Base-by-base conservation (phyloP, 208 protist species). In the Wallacemonas collosoma region DNA sequence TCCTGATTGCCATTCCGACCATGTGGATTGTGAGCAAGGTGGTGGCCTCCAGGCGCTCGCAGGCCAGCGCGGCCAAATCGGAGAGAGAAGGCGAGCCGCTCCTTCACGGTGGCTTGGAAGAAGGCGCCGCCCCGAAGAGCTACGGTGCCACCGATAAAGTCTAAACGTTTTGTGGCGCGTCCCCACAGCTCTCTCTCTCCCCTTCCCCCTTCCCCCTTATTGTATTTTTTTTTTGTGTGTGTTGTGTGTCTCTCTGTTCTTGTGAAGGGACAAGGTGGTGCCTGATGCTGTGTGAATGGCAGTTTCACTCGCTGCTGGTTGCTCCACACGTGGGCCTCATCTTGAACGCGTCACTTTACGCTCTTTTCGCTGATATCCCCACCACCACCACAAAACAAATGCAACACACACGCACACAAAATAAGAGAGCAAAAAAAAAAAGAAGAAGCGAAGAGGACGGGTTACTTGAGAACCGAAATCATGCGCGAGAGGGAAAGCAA, bases 1-100 rank as follows among this genome's bases (percentile, higher is more conserved):
- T 83, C n/a, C 77, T 86, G 17, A 45, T 88, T 14, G 15, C 76
- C 2, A 68, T 83, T 9, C 71, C 74, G 43, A 36, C 73, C 8
- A 48, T 84, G 41, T 43, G 86, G 14, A 17, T 87, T 41, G 43
- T 65, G 7, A 4, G 60, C 60, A 65, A 65, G 60, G 7, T 6
- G 14, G n/a, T 15, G 2, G 41, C 43, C 53, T 38, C 11, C 0
- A 44, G 50, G 40, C 38, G 41, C 40, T 6, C 60, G 5, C 9
- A 38, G 14, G 60, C 60, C 41, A 38, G 43, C 26, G 40, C 60
- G 7, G 4, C n/a, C 11, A 65, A 44, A 15, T 11, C 15, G 6
- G n/a, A 15, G 41, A 65, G 39, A 41, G 60, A 65, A 35, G 14
- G n/a, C n/a, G 60, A 45, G 60, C 60, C 60, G 41, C 60, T 65